A percentile compares a stretch with the other conserved stretches of the same genome.
These are phyloP conservation scores for Geranium incanum DNA, from an alignment of 441 rosid genomes.

Conservation along the genomic window DNA sequence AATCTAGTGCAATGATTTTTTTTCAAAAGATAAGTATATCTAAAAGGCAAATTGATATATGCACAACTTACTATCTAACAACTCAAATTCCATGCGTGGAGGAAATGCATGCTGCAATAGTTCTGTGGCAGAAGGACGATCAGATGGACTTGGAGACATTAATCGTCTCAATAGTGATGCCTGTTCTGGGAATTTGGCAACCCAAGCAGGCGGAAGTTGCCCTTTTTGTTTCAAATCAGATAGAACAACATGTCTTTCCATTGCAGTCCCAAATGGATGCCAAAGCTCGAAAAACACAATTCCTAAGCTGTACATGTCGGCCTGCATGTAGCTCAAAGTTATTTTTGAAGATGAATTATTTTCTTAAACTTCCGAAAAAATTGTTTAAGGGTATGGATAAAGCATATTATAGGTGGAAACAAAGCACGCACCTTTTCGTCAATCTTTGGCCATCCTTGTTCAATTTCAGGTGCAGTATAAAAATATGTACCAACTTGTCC, in stretches of 20 bases:
- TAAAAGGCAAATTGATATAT: not conserved
- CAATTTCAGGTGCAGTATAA: conserved; percentile 98
- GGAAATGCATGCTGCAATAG: conserved; percentile 80
- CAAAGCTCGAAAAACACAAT: conserved; percentile 91
- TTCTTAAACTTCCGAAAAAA: conserved; percentile 4
- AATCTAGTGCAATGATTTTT: not conserved
- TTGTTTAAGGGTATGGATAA: conserved; percentile 13
- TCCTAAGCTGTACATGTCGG: conserved; percentile 97
- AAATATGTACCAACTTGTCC: conserved; percentile 96
- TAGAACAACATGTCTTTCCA: conserved; percentile 73
- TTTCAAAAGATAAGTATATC: not conserved
- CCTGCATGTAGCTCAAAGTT: conserved; percentile 42
- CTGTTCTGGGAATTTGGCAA: conserved; percentile 82
- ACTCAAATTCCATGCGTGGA: conserved; percentile 85
- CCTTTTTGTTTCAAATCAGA: conserved; percentile 83
- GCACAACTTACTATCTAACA: conserved; percentile 68
- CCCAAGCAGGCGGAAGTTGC: conserved; percentile 74
- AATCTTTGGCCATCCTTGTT: conserved; percentile 96
- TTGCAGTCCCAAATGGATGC: conserved; percentile 92
- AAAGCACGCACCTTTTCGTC: conserved; percentile 75
- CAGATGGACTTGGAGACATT: conserved; percentile 92
- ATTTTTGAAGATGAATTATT: conserved; percentile 9
- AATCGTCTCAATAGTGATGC: conserved; percentile 61
- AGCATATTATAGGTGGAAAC: conserved; percentile 17
- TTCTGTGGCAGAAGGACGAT: conserved; percentile 90